Evolutionary conservation across 1,139 yeast genomes (phyloP), one percentile per base, ranked within the genome.

Genomic region (Taphrina wiesneri): DNA sequence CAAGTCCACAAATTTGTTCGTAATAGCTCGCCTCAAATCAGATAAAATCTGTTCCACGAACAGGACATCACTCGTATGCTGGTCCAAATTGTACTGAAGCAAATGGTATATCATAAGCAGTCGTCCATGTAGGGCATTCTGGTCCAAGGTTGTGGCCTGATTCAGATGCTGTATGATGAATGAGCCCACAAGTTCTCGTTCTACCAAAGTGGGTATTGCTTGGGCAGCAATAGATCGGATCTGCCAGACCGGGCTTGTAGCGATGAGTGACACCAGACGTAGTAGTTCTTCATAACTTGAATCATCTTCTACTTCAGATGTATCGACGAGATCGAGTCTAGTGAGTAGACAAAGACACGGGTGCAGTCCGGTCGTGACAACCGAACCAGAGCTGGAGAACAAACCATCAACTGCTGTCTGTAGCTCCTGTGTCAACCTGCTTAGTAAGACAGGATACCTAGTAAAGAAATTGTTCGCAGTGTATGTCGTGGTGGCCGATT

Each of bases 181-280:
- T n/a, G 63, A 26, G 15, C 56, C 56, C 43, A 60, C 52, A 6
- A 34, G 47, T 13, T 41, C 52, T 5, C 59, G 54, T 17, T 62
- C 65, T 28, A 81, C 75, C 67, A 88, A 76, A 0, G 86, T 77
- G 0, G 87, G 83, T 1, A 90, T 73, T 2, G 91, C 83, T 73
- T 87, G 80, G 0, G 97, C 90, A 0, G 96, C 87, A 83, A 89
- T 83, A 74, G 91, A 96, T 68, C 99, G 81, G 1, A 92, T 67
- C 66, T 69, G 90, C 97, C 97, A 92, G 66, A 81, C 79, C 56
- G 76, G 77, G 70, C 85, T 81, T 0, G 77, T 76, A 49, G 88
- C 75, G 68, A 87, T 83, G 1, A 73, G 69, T 19, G 78, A 69
- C 17, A 89, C 76, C 25, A 82, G 74, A 4, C 26, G n/a, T 17